Base-by-base conservation (phyloP, 2,329 filamentous ascomycete species). In the Clonostachys rosea region DNA sequence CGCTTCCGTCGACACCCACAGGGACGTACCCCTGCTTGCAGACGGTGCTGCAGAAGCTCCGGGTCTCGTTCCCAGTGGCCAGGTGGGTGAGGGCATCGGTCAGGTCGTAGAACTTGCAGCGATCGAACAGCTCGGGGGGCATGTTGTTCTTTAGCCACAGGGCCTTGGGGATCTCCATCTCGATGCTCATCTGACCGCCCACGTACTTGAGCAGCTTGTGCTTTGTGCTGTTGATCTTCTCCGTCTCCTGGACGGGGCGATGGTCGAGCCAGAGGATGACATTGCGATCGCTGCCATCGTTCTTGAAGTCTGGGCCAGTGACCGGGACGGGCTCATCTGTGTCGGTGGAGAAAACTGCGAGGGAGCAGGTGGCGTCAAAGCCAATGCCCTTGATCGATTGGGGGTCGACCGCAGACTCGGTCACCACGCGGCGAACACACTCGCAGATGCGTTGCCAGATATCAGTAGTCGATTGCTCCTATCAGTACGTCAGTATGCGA, bases 141-240 rank as follows among this genome's bases (percentile, higher is more conserved):
- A 99, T 97, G 70, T 97, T 82, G 69, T 96, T 96, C 79, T 97
- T 97, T 62, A 99, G 78, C 94, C 94, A 99, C 49, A 97, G 77
- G 2, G 96, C 89, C 72, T 99, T 99, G 53, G 94, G 94, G 47
- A 99, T 95, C 67, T 99, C 94, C 94, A 99, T 99, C 75, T 99
- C 94, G 54, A 96, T 92, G 64, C 90, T 96, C 94, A 99, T 99
- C 65, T 87, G 92, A 53, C 94, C 94, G 56, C 94, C 94, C 16
- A 99, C 94, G 63, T 99, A 99, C 60, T 91, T 87, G 49, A 99
- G 81, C 46, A 99, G 76, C 66, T 95, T 94, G 74, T 99, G 94
- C 46, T 85, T 79, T 4, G 94, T 97, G 47, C 83, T 83, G 66
- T 99, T 99, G 73, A 99, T 95, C 70, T 89, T 87, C 52, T 89